These are phyloP conservation scores for Helminthosporium solani DNA, from an alignment of 2,329 filamentous ascomycete species.

Conservation along the genomic window DNA sequence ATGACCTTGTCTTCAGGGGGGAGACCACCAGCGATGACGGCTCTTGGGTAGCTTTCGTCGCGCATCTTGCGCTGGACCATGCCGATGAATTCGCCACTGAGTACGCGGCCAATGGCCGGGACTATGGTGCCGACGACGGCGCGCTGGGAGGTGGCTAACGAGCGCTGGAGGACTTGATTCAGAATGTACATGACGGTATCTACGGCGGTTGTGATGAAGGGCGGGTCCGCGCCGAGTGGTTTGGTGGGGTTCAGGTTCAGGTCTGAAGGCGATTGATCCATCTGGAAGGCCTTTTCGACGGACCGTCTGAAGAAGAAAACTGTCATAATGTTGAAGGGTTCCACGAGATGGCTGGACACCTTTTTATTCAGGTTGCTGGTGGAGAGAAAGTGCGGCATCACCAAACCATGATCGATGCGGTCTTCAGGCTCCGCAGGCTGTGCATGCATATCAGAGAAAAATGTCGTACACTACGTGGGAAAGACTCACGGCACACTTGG, in stretches of 20 bases:
- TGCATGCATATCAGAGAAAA: slow-evolving; percentile 14
- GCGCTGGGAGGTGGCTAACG: slow-evolving; percentile 80
- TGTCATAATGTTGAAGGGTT: slow-evolving; percentile 87
- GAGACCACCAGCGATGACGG: slow-evolving; percentile 72
- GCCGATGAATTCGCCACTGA: slow-evolving; percentile 87
- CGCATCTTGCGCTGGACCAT: slow-evolving; percentile 99
- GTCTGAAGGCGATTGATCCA: slow-evolving; percentile 83
- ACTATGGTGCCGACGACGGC: slow-evolving; percentile 76
- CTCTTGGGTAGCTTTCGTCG: slow-evolving; percentile 87
- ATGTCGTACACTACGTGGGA: slow-evolving; percentile 5
- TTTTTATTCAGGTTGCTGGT: slow-evolving; percentile 82
- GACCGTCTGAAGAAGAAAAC: slow-evolving; percentile 96
- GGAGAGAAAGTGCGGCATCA: slow-evolving; percentile 70
- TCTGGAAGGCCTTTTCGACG: slow-evolving; percentile 95
- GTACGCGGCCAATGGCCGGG: slow-evolving; percentile 74
- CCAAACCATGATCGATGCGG: slow-evolving; percentile 56
- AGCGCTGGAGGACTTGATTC: slow-evolving; percentile 84
- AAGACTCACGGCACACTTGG: slow-evolving; percentile 74
- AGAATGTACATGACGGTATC: slow-evolving; percentile 99
- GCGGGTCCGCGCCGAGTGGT: slow-evolving; percentile 72
- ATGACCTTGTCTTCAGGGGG: slow-evolving; percentile 88
- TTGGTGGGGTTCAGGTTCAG: slow-evolving; percentile 74
- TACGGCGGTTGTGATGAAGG: slow-evolving; percentile 91
- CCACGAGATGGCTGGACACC: slow-evolving; percentile 69
- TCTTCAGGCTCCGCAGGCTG: slow-evolving; percentile 50